phyloP scores from a whole-genome alignment of 2,329 filamentous ascomycete species.

The Aulographum hederae region DNA sequence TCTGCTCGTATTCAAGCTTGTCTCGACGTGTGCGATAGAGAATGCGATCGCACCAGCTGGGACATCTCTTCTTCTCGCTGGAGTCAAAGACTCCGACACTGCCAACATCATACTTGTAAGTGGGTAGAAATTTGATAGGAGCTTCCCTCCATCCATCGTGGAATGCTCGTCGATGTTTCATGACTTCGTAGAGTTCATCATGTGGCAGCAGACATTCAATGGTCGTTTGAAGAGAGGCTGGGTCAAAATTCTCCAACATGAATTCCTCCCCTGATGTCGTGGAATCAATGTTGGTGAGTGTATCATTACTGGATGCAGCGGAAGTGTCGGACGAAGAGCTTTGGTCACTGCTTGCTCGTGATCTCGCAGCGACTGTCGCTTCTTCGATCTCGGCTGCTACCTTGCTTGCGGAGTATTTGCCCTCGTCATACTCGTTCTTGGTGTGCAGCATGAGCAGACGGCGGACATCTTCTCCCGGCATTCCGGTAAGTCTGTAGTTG shows the following conservation, averaged over 20 bases:
- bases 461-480: conserved; percentile 81
- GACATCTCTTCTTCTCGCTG: conserved; percentile 80
- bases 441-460: conserved; percentile 69
- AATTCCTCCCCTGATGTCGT: conserved; percentile 1
- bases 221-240: conserved; percentile 73
- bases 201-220: conserved; percentile 74
- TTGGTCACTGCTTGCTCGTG: neutral
- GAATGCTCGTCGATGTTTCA: conserved; percentile 61
- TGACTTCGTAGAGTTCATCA: conserved; percentile 65
- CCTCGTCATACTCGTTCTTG: conserved; percentile 53
- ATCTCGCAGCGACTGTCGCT: too few relatives aligned
- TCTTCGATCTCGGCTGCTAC: conserved; percentile 4
- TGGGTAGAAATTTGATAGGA: conserved; percentile 71
- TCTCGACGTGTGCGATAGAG: conserved; percentile 64
- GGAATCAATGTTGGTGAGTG: conserved; percentile 9
- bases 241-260: conserved; percentile 40
- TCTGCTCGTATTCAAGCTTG: conserved; percentile 45
- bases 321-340: neutral
- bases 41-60: conserved; percentile 95
- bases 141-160: conserved; percentile 89
- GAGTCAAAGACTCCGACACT: conserved; percentile 84
- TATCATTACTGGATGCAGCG: conserved; percentile 4
- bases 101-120: conserved; percentile 97
- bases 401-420: conserved; percentile 5
- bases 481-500: conserved; percentile 78